Evolutionary conservation across 176 grass and related monocot species (phyloP), one percentile per base, ranked within the genome.

Genomic region (Melocanna baccifera): DNA sequence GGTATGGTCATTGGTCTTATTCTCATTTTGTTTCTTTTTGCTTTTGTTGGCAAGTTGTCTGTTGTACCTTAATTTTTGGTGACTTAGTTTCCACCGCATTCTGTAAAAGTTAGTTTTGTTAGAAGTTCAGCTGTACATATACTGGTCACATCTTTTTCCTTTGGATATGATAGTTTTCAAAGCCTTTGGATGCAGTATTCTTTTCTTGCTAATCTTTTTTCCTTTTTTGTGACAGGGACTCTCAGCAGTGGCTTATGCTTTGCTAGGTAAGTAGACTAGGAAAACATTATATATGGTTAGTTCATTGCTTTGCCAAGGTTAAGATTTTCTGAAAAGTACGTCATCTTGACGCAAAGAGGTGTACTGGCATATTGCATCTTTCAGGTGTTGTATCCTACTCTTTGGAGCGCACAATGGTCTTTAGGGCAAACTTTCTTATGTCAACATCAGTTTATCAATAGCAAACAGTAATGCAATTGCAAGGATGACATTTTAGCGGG

Each of bases 161-260:
- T 62, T 22, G 25, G 56, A 16, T 18, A 57, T 26, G 56, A 11
- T 18, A 57, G 26, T 39, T 12, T 82, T 71, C 15, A 3, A 34
- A 71, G 32, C 76, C 40, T 72, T 81, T 76, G 52, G 16, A 25
- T 82, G 73, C 9, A 23, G 43, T 76, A 58, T 46, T 72, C 16
- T 14, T 75, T 72, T 76, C 28, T 90, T 79, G 63, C 68, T 85
- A 43, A 77, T 80, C 75, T 67, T 45, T 26, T n/a, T 43, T 79
- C 59, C n/a, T 73, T 90, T 81, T 56, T 81, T 57, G 81, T 32
- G 48, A 26, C 86, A 99, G 96, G 96, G 91, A 22, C 83, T 99
- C 36, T 90, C 96, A 45, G 88, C 88, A 42, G 89, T 72, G 74
- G 71, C 80, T 23, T 99, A 92, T 82, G 89, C 93, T 83, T 87